Base-by-base conservation (phyloP, 768 basidiomycete species). In the Calocybe indica region DNA sequence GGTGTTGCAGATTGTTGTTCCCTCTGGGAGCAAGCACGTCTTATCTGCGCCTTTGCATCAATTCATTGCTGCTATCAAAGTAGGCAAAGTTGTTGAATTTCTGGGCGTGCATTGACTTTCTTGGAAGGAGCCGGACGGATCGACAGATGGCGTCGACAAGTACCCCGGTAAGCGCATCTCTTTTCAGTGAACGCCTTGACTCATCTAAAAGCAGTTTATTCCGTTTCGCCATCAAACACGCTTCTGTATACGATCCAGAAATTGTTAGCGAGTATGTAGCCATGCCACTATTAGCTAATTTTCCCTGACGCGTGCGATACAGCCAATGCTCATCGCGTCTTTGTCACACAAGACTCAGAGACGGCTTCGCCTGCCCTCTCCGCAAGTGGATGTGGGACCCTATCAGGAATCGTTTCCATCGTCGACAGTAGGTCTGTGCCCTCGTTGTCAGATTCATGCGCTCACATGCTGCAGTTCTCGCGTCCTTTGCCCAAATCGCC, bases 241-340 rank as follows among this genome's bases (percentile, higher is more conserved):
- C 71, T 91, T 4, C 72, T 74, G 9, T 88, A 82, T 62, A 81
- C 86, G 1, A 81, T 89, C 46, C 78, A 90, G 64, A 92, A 91
- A 60, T 70, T 91, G 7, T 75, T 92, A 15, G 88, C 89, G 2
- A 92, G 88, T 91, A 58, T 53, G 85, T 37, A 15, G 7, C 6
- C n/a, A 15, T 37, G 35, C 39, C 30, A 46, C 9, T 37, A 7
- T 28, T 29, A 9, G 41, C 38, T 28, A 15, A 9, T 40, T 13
- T 13, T 48, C n/a, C 35, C 39, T 46, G 28, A 46, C 52, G 47
- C 42, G 52, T 37, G 30, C 34, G 6, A 32, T 36, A 8, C 52
- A 91, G 89, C 89, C 33, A 85, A 83, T 59, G 72, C 89, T 0
- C 88, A 90, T 58, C 78, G 89, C 29, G 72, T 92, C 8, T 91